Base-by-base conservation (phyloP, 352 stramenopile genomes). In the Phytopythium helicoides region DNA sequence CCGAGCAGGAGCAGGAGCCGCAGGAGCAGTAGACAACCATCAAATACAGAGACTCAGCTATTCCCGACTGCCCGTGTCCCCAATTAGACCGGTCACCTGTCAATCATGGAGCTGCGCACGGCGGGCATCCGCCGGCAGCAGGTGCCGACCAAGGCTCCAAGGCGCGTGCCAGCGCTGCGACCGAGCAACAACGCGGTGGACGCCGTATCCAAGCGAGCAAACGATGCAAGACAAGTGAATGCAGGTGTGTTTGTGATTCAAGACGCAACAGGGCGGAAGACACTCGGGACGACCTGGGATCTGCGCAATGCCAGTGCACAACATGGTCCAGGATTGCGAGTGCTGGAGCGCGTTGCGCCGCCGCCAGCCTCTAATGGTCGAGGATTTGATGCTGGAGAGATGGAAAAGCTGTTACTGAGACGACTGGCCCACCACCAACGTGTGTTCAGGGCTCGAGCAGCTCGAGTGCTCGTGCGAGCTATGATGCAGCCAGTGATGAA, bases 261-360 rank as follows among this genome's bases (percentile, higher is more conserved):
- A 64, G 87, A 81, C 61, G 18, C 46, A n/a, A 86, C 73, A 6
- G 81, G 78, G 12, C 81, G 87, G 58, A 57, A 59, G 25, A 79
- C 72, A 60, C 72, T 89, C 10, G 72, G 81, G 25, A 83, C 73
- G 49, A 89, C 78, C n/a, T 91, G 78, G 81, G 81, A 91, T 40
- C 57, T 91, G 12, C 62, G 62, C 3, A 87, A 88, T 50, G 81
- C 81, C 1, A 58, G 57, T 1, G 69, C 57, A 0, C 77, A 87
- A 45, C 71, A 61, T 23, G 65, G 66, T 21, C 85, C 85, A 38
- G 54, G 55, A 23, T 91, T 88, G 50, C 70, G 62, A 11, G 55
- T 88, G 18, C 64, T 91, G 10, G 76, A 91, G 57, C 70, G 62
- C 22, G 66, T 89, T 5, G 52, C 23, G 18, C 45, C 60, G 26